Conservation (phyloP, 768 basidiomycete genomes). For the Gelatoporia subvermispora region DNA sequence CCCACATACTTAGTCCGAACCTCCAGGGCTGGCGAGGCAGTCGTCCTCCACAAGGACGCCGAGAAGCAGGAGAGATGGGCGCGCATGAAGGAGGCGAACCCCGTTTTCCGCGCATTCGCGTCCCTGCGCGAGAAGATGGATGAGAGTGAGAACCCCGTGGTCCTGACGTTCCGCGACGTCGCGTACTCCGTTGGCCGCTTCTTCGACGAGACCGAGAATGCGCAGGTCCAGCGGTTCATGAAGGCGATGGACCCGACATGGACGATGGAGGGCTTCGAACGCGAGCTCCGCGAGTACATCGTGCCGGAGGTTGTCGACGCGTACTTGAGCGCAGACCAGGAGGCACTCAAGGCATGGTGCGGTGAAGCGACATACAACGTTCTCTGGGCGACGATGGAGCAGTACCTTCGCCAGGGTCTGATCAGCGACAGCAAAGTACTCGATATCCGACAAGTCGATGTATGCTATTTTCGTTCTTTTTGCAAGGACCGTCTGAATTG, state of each 20-base stretch:
- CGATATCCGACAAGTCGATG: conserved; percentile 96
- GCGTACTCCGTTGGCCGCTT: conserved; percentile 83
- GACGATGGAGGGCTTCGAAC: conserved; percentile 79
- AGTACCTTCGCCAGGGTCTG: conserved; percentile 85
- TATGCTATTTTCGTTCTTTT: conserved; percentile 33
- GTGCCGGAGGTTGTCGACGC: conserved; percentile 97
- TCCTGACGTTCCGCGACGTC: conserved; percentile 75
- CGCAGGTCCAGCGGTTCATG: conserved; percentile 88
- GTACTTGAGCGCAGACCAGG: conserved; percentile 85
- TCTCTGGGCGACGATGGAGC: conserved; percentile 97
- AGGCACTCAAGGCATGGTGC: conserved; percentile 85
- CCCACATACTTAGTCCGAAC: not conserved
- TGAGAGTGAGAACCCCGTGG: conserved; percentile 89
- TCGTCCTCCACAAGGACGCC: conserved; percentile 82
- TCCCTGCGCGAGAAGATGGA: conserved; percentile 69
- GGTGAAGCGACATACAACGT: conserved; percentile 97
- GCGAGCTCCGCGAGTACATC: conserved; percentile 93
- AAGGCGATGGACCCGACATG: conserved; percentile 85
- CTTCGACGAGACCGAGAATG: conserved; percentile 98
- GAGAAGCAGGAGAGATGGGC: conserved; percentile 80
- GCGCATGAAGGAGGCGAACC: conserved; percentile 70
- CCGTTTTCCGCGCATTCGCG: conserved; percentile 57
- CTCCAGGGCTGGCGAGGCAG: conserved; percentile 76
- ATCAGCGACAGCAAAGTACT: conserved; percentile 91
- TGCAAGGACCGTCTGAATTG: not conserved